Evolutionary conservation across 1,284 basidiomycete genomes (phyloP), one percentile per base, ranked within the genome.

Genomic region (Anthracocystis panici-leucophaei): DNA sequence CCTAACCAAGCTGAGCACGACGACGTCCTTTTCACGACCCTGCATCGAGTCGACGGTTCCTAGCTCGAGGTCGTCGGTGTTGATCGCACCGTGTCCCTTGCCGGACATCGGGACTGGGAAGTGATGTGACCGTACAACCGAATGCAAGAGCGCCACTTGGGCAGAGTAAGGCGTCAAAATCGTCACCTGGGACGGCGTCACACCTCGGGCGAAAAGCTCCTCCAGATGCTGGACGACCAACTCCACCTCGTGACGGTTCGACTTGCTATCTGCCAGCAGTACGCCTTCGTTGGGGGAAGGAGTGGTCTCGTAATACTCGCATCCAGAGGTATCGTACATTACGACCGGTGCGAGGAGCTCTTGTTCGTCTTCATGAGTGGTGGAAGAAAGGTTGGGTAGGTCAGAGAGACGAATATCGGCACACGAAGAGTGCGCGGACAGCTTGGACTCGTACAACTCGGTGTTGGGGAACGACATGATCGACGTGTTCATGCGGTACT

Each of bases 231-330:
- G 88, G 77, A 90, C 90, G 0, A 97, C 94, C 2, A 97, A 88
- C 11, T 89, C 90, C 0, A 91, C 93, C 81, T 99, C 96, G 82
- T 98, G 97, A 86, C 94, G 93, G 80, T 99, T 99, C 78, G 90
- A 92, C 77, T 92, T 90, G 78, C 59, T 64, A 31, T 75, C 73
- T 5, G 63, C 60, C 3, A 66, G 40, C 14, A 70, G 27, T 0
- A 52, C 10, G 10, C 48, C 51, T 25, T 65, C 72, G 21, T 72
- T 75, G 0, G 65, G 58, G 1, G 57, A 49, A 2, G 64, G 59
- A 0, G 57, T 55, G 1, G 57, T 54, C 21, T 82, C 82, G 51
- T 77, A 77, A 51, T 69, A 76, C 25, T 80, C 80, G 23, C 65
- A 59, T 2, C 75, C 76, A 12, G 65, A 75, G 48, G 86, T 99